These are phyloP conservation scores for Zygosaccharomyces pseudobailii DNA, from an alignment of 1,139 yeast species.

Conservation along the genomic window DNA sequence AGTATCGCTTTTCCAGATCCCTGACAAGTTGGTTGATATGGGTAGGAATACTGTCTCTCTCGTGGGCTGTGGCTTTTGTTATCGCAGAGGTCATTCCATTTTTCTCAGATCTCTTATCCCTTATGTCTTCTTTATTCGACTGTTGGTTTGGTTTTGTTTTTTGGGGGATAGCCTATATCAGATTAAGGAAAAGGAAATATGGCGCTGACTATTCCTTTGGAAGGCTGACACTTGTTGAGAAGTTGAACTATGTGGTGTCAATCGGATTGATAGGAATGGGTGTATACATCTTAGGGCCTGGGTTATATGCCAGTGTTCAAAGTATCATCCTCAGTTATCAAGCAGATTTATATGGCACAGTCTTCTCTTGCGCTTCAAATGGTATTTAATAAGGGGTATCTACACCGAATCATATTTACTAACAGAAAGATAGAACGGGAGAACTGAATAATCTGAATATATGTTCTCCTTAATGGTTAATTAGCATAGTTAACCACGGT, in stretches of 20 bases:
- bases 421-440: too few species aligned
- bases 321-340: constrained; percentile 48
- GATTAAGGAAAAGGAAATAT: constrained; percentile 36
- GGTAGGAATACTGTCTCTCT: constrained; percentile 40
- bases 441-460: too few species aligned
- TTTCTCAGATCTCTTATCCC: constrained; percentile 51
- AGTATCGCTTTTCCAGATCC: constrained; percentile 47
- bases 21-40: constrained; percentile 50
- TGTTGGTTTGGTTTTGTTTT: constrained; percentile 63
- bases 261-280: constrained; percentile 43
- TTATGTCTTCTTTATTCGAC: constrained; percentile 61
- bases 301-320: constrained; percentile 51
- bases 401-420: too few species aligned
- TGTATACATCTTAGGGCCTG: constrained; percentile 54
- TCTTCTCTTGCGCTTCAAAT: constrained; percentile 48
- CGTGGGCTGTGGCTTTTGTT: constrained; percentile 54
- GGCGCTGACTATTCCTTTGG: constrained; percentile 31
- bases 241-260: constrained; percentile 38
- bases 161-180: constrained; percentile 60
- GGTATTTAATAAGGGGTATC: constrained; percentile 19
- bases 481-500: too few species aligned
- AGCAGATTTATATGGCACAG: constrained; percentile 45
- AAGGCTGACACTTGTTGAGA: constrained; percentile 28
- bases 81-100: constrained; percentile 62
- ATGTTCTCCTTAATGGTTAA: too few species aligned